phyloP scores from a whole-genome alignment of 768 basidiomycete genomes.

The Hygrophorus pudorinus region DNA sequence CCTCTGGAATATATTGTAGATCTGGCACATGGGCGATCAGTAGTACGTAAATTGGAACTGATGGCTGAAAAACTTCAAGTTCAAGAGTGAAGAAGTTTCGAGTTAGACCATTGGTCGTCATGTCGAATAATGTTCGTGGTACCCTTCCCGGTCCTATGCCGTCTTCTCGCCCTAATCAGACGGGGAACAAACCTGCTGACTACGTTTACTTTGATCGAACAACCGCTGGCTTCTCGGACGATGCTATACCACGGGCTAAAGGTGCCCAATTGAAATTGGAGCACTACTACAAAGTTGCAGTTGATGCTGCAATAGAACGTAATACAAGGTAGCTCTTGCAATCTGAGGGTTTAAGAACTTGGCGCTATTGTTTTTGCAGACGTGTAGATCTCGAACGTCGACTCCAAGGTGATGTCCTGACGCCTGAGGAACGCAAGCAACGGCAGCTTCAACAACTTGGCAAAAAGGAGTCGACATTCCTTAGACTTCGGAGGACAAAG shows the following conservation, averaged over 20 bases:
- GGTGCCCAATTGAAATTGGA: slow-evolving; percentile 92
- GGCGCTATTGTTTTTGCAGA: slow-evolving; percentile 28
- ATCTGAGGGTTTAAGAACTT: background rate
- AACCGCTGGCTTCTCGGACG: slow-evolving; percentile 65
- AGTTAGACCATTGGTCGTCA: background rate
- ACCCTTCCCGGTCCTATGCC: slow-evolving; percentile 1
- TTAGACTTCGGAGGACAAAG: slow-evolving; percentile 81
- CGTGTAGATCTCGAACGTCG: slow-evolving; percentile 82
- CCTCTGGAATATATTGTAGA: too few relatives aligned
- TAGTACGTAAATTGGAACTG: slow-evolving; percentile 15
- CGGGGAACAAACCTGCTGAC: slow-evolving; percentile 36
- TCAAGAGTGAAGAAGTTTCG: background rate
- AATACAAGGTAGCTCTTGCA: slow-evolving; percentile 61
- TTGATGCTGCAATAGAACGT: slow-evolving; percentile 89
- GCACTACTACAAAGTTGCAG: slow-evolving; percentile 93
- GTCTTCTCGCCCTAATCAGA: background rate
- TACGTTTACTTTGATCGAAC: slow-evolving; percentile 91
- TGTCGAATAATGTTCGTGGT: background rate
- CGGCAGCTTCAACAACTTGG: slow-evolving; percentile 77
- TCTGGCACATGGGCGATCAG: too few relatives aligned
- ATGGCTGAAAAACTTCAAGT: background rate
- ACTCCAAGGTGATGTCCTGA: slow-evolving; percentile 56
- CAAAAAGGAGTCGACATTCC: slow-evolving; percentile 80
- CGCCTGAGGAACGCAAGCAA: slow-evolving; percentile 79
- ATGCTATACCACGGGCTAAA: slow-evolving; percentile 76